A percentile compares a stretch with the other conserved stretches of the same genome.
Evolutionary conservation across 176 grass and related monocot species (phyloP).

Genomic region (Triticum dicoccoides): DNA sequence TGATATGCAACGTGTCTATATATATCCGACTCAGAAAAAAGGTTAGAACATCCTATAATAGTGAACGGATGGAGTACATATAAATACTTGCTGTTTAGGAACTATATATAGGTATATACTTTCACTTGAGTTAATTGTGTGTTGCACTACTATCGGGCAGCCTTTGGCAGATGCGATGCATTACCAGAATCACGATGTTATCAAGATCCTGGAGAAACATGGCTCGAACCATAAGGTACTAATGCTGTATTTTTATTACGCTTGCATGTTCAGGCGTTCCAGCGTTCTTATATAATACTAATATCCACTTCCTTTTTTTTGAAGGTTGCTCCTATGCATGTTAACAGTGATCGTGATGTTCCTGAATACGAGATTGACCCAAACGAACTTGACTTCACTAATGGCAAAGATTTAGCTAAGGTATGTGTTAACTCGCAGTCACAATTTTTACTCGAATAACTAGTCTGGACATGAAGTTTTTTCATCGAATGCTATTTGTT

Average conservation of each 20-base stretch:
- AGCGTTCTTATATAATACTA: neutral
- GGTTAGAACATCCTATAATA: neutral
- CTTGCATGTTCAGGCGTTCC: constrained; percentile 30
- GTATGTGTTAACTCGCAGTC: constrained; percentile 20
- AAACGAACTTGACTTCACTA: constrained; percentile 74
- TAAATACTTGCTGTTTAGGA: neutral
- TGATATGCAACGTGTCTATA: too few relatives aligned
- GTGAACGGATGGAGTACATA: neutral
- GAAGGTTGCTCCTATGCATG: constrained; percentile 84
- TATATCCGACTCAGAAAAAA: too few relatives aligned
- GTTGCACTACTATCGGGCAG: constrained; percentile 47
- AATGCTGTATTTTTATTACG: neutral
- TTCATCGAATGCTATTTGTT: neutral
- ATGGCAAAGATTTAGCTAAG: constrained; percentile 66
- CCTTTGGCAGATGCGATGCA: constrained; percentile 98
- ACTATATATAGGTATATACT: neutral
- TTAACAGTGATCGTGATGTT: constrained; percentile 64
- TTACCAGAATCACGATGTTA: constrained; percentile 87
- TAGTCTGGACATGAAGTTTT: constrained; percentile 11
- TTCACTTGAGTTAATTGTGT: constrained; percentile 20
- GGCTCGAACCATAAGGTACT: constrained; percentile 71
- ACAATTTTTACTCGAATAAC: neutral
- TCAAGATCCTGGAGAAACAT: constrained; percentile 88
- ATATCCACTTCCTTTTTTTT: constrained; percentile 27
- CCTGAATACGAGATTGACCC: constrained; percentile 91